Conservation (phyloP, 2,329 filamentous ascomycete genomes). For the Exophiala spinifera region DNA sequence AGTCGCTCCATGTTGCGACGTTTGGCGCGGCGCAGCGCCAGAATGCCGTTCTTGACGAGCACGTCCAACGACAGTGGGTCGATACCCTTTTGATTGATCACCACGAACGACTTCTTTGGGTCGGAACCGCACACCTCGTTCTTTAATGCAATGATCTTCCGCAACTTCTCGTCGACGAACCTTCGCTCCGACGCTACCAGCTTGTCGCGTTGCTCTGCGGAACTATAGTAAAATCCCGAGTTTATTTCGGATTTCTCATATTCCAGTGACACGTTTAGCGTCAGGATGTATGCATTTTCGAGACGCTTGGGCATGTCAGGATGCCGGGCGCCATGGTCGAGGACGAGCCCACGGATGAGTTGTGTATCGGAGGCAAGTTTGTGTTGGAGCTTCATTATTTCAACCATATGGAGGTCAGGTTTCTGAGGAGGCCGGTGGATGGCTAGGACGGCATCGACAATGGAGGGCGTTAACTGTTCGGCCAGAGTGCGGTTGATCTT, state of each 20-base stretch:
- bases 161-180: slow-evolving; percentile 93
- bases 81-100: slow-evolving; percentile 99
- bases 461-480: slow-evolving; percentile 85
- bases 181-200: slow-evolving; percentile 94
- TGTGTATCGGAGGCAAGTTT: slow-evolving; percentile 93
- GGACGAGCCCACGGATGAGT: slow-evolving; percentile 84
- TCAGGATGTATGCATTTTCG: slow-evolving; percentile 92
- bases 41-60: slow-evolving; percentile 94
- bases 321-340: slow-evolving; percentile 94
- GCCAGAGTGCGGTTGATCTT: slow-evolving; percentile 90
- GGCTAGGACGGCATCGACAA: slow-evolving; percentile 92
- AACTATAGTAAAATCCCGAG: slow-evolving; percentile 98
- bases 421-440: slow-evolving; percentile 88
- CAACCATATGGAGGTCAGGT: slow-evolving; percentile 97
- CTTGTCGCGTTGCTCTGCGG: slow-evolving; percentile 94
- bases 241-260: slow-evolving; percentile 99
- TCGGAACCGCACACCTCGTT: slow-evolving; percentile 95
- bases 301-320: slow-evolving; percentile 97
- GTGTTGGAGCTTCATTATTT: slow-evolving; percentile 99
- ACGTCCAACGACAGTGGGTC: slow-evolving; percentile 95
- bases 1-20: slow-evolving; percentile 98
- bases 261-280: slow-evolving; percentile 92
- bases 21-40: slow-evolving; percentile 91
- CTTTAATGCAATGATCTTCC: slow-evolving; percentile 97
- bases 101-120: slow-evolving; percentile 90